Base-by-base conservation (phyloP, 2,329 filamentous ascomycete species). In the Sclerotinia minor region DNA sequence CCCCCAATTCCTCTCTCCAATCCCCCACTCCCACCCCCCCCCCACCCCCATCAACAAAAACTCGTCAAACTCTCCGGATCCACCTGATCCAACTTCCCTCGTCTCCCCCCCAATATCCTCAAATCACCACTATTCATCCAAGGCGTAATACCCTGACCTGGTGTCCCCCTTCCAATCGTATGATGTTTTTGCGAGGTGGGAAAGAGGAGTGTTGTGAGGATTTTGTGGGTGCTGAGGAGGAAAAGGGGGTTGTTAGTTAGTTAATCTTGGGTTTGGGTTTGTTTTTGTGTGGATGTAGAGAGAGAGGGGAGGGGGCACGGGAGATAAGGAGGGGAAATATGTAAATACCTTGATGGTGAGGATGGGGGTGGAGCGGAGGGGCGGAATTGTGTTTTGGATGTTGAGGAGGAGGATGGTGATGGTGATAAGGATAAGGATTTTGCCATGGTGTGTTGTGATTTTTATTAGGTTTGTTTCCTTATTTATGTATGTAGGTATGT, bases 61-160 rank as follows among this genome's bases (percentile, higher is more conserved):
- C 58, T 47, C 29, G 58, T 61, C 45, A 61, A 61, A 44, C 58
- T 61, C 29, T 61, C 58, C 29, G 58, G 58, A 61, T 61, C 58
- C 44, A 61, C 58, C 32, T 61, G 58, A 49, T 61, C 58, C 26
- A 61, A 9, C 29, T 61, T 61, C 11, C 58, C 58, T 19, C 29
- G 35, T 19, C 58, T 21, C 5, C 58, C 58, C 2, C 58, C 58
- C n/a, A 61, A 11, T 2, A 61, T 35, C 15, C 58, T 29, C 5
- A 61, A 21, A 49, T 61, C 58, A 17, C 58, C 58, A 7, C 58
- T 61, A 44, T 61, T 61, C 58, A 61, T 61, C 58, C 58, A 61
- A 13, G 58, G 58, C 6, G 45, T 61, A 15, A 61, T 61, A 8
- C 58, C 58, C 8, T 26, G 29, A 1, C 58, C 58, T 15, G 58